Evolutionary conservation across 805 yeast genomes (phyloP).

Genomic region (Candida saitoana): DNA sequence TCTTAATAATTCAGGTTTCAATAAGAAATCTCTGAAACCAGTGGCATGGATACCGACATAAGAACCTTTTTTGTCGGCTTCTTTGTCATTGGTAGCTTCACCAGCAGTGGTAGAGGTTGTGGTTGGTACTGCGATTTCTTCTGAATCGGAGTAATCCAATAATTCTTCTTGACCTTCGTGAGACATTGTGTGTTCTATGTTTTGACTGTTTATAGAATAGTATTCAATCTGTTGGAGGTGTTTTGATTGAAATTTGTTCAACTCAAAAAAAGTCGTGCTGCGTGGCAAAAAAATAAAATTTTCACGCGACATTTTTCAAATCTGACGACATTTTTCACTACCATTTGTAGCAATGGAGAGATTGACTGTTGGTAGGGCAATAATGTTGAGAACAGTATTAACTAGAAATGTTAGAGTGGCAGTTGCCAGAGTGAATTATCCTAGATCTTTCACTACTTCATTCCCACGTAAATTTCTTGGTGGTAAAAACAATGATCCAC

Average conservation of each 20-base stretch:
- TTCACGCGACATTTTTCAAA: background rate
- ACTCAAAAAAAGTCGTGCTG: background rate
- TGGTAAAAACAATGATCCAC: background rate
- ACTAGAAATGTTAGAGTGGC: background rate
- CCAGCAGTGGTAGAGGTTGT: conserved; percentile 39
- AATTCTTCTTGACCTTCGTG: conserved; percentile 99
- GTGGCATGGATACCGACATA: conserved; percentile 98
- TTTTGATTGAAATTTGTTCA: background rate
- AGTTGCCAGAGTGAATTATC: conserved; percentile 6
- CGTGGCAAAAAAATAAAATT: background rate
- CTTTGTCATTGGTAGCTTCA: conserved; percentile 50
- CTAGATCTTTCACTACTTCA: background rate
- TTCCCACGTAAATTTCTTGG: conserved; percentile 4
- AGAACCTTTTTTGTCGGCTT: conserved; percentile 87
- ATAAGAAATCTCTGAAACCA: conserved; percentile 94
- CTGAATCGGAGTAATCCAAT: conserved; percentile 97
- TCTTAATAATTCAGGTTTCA: conserved; percentile 94
- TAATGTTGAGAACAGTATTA: background rate
- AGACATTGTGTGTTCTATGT: conserved; percentile 49
- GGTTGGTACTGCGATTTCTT: conserved; percentile 75
- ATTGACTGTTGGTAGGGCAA: too few relatives aligned
- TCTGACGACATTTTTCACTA: too few relatives aligned
- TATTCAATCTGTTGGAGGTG: background rate
- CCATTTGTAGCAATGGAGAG: too few relatives aligned
- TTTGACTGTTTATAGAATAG: background rate